Evolutionary conservation across 2,329 filamentous ascomycete genomes (phyloP).

Genomic region (Hyphodiscus sp.): DNA sequence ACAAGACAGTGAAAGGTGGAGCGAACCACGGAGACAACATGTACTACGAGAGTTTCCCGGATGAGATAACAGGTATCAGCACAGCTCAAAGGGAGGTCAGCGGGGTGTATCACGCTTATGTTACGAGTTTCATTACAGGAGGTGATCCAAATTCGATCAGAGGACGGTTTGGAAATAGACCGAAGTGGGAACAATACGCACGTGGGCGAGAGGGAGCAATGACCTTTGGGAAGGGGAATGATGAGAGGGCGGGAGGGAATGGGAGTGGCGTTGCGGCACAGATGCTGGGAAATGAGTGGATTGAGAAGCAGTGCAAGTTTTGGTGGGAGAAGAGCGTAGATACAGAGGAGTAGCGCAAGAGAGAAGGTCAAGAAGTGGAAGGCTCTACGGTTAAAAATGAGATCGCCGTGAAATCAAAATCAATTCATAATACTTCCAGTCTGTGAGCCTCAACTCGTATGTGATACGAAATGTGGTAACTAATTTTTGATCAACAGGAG

Average conservation of each 20-base stretch:
- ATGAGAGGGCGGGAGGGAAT: slow-evolving; percentile 40
- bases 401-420: too few relatives aligned
- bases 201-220: slow-evolving; percentile 32
- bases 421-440: too few relatives aligned
- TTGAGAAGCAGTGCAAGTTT: slow-evolving; percentile 38
- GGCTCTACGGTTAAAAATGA: too few relatives aligned
- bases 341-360: slow-evolving; percentile 8
- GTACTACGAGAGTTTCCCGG: slow-evolving; percentile 39
- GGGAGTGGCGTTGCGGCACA: slow-evolving; percentile 33
- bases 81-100: slow-evolving; percentile 15
- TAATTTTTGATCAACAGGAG: too few relatives aligned
- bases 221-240: slow-evolving; percentile 41
- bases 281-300: slow-evolving; percentile 36
- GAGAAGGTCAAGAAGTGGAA: too few relatives aligned
- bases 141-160: slow-evolving; percentile 20
- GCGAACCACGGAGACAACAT: slow-evolving; percentile 40
- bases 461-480: too few relatives aligned
- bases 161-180: slow-evolving; percentile 25
- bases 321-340: slow-evolving; percentile 33
- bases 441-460: too few relatives aligned
- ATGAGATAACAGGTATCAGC: slow-evolving; percentile 12
- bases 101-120: slow-evolving; percentile 19
- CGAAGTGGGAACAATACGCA: slow-evolving; percentile 29
- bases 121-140: slow-evolving; percentile 20
- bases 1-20: slow-evolving; percentile 24